These are phyloP conservation scores for Bryopsis sp. DNA, from an alignment of 139 green algal species.

Conservation along the genomic window DNA sequence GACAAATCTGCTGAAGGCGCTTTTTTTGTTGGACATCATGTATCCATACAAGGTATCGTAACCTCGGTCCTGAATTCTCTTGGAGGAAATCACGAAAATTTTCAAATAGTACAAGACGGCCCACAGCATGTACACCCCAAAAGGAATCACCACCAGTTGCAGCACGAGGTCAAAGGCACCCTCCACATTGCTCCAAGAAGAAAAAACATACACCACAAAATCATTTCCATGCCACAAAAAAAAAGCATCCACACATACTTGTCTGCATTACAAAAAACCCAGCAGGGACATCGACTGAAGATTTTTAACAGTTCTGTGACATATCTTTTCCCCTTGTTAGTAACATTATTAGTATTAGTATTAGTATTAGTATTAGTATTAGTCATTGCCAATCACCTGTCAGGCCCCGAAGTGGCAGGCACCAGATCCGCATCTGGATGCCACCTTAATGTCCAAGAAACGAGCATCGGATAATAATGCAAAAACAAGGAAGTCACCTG, in stretches of 20 bases:
- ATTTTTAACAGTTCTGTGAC: too few relatives aligned
- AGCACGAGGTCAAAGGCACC: too few relatives aligned
- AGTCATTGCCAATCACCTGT: too few relatives aligned
- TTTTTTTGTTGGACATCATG: not conserved
- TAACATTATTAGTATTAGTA: too few relatives aligned
- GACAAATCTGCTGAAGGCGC: not conserved
- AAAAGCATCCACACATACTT: not conserved
- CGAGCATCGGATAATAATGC: constrained; percentile 60
- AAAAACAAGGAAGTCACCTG: constrained; percentile 63
- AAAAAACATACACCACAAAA: constrained; percentile 36
- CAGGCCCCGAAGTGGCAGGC: too few relatives aligned
- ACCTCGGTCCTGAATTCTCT: constrained; percentile 42
- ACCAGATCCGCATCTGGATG: constrained; percentile 28
- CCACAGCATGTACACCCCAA: constrained; percentile 51
- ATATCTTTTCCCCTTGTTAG: too few relatives aligned
- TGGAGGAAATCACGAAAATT: constrained; percentile 56
- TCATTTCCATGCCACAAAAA: constrained; percentile 33
- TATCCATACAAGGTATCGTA: constrained; percentile 52
- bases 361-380: too few relatives aligned
- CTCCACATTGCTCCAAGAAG: too few relatives aligned
- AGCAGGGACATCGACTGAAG: too few relatives aligned
- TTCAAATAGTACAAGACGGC: constrained; percentile 50
- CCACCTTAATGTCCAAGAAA: constrained; percentile 59
- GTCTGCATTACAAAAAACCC: too few relatives aligned
- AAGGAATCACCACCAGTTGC: too few relatives aligned